phyloP scores from a whole-genome alignment of 768 basidiomycete genomes.

The Kwoniella heveanensis region DNA sequence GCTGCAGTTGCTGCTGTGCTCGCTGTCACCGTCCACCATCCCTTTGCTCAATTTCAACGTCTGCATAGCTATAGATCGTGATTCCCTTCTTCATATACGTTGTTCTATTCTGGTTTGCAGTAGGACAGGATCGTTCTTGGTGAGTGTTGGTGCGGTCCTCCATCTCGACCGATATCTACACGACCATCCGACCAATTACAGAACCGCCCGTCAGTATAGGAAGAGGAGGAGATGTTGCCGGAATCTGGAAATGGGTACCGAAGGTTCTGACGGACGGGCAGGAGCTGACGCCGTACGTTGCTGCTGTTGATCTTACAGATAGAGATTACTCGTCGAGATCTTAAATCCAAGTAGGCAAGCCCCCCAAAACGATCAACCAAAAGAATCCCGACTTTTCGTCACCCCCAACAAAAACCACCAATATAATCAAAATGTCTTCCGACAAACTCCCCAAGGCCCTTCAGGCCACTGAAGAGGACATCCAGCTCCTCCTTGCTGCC shows the following conservation, averaged over 20 bases:
- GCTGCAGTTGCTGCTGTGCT: conserved; percentile 6
- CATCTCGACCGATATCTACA: too few relatives aligned
- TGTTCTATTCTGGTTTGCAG: conserved; percentile 38
- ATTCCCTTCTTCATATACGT: conserved; percentile 7
- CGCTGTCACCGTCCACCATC: conserved; percentile 7
- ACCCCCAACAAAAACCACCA: conserved; percentile 17
- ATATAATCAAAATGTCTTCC: conserved; percentile 45
- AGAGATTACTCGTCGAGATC: conserved; percentile 31
- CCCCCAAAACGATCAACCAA: conserved; percentile 27
- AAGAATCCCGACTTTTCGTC: not conserved
- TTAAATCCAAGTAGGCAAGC: conserved; percentile 50
- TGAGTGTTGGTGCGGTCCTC: too few relatives aligned
- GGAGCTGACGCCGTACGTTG: not conserved
- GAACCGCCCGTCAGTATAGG: too few relatives aligned
- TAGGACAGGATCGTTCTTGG: conserved; percentile 25
- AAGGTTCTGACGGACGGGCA: not conserved
- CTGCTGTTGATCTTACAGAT: not conserved
- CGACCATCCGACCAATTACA: too few relatives aligned
- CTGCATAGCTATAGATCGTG: not conserved
- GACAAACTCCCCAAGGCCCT: conserved; percentile 87
- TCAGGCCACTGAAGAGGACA: conserved; percentile 95
- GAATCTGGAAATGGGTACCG: too few relatives aligned
- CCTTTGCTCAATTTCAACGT: not conserved
- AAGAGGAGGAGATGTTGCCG: too few relatives aligned
- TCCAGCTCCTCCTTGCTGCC: conserved; percentile 89